phyloP scores from a whole-genome alignment of 2,329 filamentous ascomycete species.

The Diaporthe longicolla region DNA sequence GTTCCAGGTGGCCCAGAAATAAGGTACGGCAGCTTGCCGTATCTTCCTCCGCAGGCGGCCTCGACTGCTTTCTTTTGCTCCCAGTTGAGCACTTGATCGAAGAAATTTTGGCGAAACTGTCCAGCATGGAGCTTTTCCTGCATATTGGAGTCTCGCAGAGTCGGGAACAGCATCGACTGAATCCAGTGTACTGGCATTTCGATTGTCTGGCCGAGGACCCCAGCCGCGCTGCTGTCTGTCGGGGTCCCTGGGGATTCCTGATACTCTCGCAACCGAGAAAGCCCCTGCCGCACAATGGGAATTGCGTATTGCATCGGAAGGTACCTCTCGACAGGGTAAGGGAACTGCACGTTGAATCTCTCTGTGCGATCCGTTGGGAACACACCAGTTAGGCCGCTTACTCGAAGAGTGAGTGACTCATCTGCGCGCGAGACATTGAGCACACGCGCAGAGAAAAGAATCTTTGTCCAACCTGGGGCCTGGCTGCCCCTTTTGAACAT shows the following conservation, averaged over 20 bases:
- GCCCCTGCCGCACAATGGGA: conserved; percentile 39
- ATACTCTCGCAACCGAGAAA: conserved; percentile 30
- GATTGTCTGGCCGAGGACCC: neutral
- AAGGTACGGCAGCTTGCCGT: conserved; percentile 47
- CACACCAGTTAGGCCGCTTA: conserved; percentile 38
- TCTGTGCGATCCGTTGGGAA: conserved; percentile 17
- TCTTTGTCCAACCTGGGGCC: conserved; percentile 43
- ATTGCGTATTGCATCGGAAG: conserved; percentile 42
- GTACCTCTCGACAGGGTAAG: conserved; percentile 36
- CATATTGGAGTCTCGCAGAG: conserved; percentile 42
- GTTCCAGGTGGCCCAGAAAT: conserved; percentile 48
- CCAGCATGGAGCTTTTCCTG: conserved; percentile 44
- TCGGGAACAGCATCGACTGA: conserved; percentile 47
- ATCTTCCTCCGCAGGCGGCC: conserved; percentile 44
- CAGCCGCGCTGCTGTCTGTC: neutral
- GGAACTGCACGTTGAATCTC: conserved; percentile 46
- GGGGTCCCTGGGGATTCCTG: neutral
- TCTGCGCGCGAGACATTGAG: conserved; percentile 43
- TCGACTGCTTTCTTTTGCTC: conserved; percentile 47
- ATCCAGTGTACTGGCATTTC: conserved; percentile 39
- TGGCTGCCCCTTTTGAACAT: neutral
- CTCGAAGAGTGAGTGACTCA: conserved; percentile 43
- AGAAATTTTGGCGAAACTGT: conserved; percentile 37
- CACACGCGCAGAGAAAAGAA: conserved; percentile 44
- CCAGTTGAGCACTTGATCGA: conserved; percentile 43